Base-by-base conservation (phyloP, 805 yeast genomes). In the Debaryomyces prosopidis region DNA sequence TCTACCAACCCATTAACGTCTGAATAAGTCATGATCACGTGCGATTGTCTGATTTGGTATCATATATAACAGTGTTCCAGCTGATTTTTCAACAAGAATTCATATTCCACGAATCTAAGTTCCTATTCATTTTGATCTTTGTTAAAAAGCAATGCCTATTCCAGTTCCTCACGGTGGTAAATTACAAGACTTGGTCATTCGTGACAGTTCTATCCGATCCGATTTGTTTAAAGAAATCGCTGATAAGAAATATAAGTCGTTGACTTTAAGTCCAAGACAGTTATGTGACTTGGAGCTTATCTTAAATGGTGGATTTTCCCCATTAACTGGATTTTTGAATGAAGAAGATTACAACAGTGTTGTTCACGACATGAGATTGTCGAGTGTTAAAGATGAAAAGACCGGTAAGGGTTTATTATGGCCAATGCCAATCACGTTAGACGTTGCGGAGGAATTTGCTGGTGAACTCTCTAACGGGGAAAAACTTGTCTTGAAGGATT, bases 271-370 rank as follows among this genome's bases (percentile, higher is more conserved):
- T 28, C 92, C 82, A 51, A 85, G 98, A 65, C 97, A 91, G 66
- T 75, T 91, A 45, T 91, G 98, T 69, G 98, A 91, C 67, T 72
- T 92, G 60, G 98, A 91, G 71, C 76, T 92, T 66, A 88, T 91
- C 61, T 71, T 92, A 49, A 87, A 87, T 58, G 98, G 98, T 66
- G 97, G 97, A 4, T 91, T 91, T 66, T 89, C 97, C 33, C 98
- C 94, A 14, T 70, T 83, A 63, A 72, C 75, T 34, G 90, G 87
- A 16, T 85, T 81, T 68, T 68, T 86, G 58, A 79, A 72, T 57
- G 77, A 86, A 69, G 74, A 73, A 43, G 92, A 87, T 66, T 86
- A 86, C 65, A 71, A 75, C 33, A 74, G 83, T 2, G 92, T 87
- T 37, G 88, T 85, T 15, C 68, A 80, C 48, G 75, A 82, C 45